Conservation (phyloP, 805 yeast species). For the Cyberlindnera euphorbiae region DNA sequence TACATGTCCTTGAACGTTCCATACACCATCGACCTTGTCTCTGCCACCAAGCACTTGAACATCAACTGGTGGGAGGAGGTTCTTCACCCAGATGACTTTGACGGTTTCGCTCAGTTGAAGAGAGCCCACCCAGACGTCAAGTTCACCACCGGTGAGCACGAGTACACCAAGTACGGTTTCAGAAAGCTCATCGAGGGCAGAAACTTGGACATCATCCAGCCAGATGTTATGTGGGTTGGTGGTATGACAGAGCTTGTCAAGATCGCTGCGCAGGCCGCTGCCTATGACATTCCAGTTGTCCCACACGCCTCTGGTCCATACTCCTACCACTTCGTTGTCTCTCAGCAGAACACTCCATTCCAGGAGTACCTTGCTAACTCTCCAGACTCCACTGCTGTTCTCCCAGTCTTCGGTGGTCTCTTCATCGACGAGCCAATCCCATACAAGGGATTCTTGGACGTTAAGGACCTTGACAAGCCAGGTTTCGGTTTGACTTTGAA, state of each 20-base stretch:
- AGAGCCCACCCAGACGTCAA: constrained; percentile 43
- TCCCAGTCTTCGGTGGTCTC: constrained; percentile 44
- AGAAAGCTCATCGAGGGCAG: constrained; percentile 46
- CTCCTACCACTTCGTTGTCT: constrained; percentile 45
- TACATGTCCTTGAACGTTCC: constrained; percentile 47
- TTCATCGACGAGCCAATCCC: constrained; percentile 47
- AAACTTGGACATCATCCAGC: constrained; percentile 44
- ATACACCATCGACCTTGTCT: constrained; percentile 41
- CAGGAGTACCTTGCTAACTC: constrained; percentile 49
- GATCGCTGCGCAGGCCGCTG: constrained; percentile 45
- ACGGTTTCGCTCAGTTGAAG: constrained; percentile 42
- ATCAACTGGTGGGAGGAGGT: constrained; percentile 52
- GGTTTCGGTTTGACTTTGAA: constrained; percentile 46
- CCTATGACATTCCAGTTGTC: constrained; percentile 48
- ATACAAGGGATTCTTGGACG: constrained; percentile 37
- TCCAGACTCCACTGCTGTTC: constrained; percentile 39
- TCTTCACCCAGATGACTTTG: constrained; percentile 47
- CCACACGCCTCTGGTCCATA: constrained; percentile 53
- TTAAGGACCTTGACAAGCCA: constrained; percentile 39
- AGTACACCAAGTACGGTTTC: constrained; percentile 46
- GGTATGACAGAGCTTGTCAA: constrained; percentile 45
- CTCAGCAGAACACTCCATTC: constrained; percentile 47
- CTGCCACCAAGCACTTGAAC: constrained; percentile 40
- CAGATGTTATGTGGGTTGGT: constrained; percentile 53
- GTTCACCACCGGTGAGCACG: constrained; percentile 52